Base-by-base conservation (phyloP, 2,329 filamentous ascomycete genomes). In the Trichoderma atrobrunneum region DNA sequence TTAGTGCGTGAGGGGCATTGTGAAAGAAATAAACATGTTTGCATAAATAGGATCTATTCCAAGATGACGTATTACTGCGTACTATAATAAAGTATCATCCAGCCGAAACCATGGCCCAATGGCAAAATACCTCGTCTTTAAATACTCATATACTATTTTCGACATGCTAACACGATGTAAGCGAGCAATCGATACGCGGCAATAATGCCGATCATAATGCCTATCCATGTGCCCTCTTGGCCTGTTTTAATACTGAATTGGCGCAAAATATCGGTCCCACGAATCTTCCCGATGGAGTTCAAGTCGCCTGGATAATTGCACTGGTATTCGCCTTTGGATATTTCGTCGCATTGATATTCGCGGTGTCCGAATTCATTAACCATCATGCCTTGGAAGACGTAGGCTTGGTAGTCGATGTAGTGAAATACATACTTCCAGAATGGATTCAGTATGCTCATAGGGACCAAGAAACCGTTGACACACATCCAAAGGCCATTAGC, bases 321-420 rank as follows among this genome's bases (percentile, higher is more conserved):
- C 88, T 93, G 91, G 82, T 93, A 97, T 54, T 86, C 85, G 76
- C 89, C 85, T 21, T 87, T 75, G 1, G 84, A 83, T 79, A 26
- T 16, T 21, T 56, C n/a, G 1, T 32, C 43, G 1, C 63, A 56
- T 1, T 24, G 21, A 11, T 56, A 65, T 7, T 14, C 28, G 4
- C 43, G 63, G 7, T 26, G 43, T 26, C 3, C 28, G 21, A 97
- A 96, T 82, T 97, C 93, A 78, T 96, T 97, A 68, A 95, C 90
- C 93, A 97, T 96, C 93, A 97, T 96, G 16, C 93, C 93, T 78
- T 95, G 89, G 79, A 97, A 97, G 4, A 97, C 93, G 76, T 95
- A 97, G 56, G 85, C 88, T 79, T 95, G 93, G 78, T 97, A 97
- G 79, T 97, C 92, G 78, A 95, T 95, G 80, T 95, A 97, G 79